phyloP scores from a whole-genome alignment of 1,284 basidiomycete species.

The Puccinia hordei region DNA sequence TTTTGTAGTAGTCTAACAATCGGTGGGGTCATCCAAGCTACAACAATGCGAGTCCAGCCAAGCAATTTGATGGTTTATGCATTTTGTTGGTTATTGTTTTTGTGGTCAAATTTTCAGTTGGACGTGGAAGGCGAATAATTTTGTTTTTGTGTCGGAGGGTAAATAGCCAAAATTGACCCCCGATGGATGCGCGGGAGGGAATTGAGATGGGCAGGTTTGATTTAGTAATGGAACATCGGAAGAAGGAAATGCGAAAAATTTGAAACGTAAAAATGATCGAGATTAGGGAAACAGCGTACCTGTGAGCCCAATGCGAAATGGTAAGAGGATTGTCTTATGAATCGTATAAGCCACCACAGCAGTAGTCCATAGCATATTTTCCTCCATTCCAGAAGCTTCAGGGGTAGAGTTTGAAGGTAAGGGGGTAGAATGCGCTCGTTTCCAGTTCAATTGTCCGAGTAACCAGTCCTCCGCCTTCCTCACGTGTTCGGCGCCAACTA shows the following conservation, averaged over 20 bases:
- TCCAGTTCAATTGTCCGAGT: constrained; percentile 57
- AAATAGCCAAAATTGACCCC: no score
- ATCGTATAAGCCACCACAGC: constrained; percentile 87
- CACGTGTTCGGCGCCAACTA: constrained; percentile 87
- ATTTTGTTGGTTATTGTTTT: no score
- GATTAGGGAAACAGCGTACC: neutral
- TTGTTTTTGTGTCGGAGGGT: no score
- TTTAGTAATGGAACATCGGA: no score
- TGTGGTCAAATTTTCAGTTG: no score
- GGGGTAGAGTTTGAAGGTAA: constrained; percentile 27
- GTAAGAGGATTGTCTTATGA: constrained; percentile 90
- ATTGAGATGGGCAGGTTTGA: no score
- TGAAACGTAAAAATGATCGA: no score
- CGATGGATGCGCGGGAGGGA: no score
- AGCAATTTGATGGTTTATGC: no score
- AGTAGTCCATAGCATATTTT: constrained; percentile 81
- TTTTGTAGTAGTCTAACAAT: constrained; percentile 44
- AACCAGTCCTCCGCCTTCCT: constrained; percentile 68
- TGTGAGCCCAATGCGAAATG: constrained; percentile 83
- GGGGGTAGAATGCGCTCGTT: constrained; percentile 34
- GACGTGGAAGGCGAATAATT: no score
- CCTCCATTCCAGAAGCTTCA: constrained; percentile 37
- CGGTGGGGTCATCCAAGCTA: constrained; percentile 40
- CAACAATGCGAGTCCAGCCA: neutral
- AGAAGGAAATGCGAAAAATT: neutral